Base-by-base conservation (phyloP, 345 rosid genomes). In the Salix viminalis region DNA sequence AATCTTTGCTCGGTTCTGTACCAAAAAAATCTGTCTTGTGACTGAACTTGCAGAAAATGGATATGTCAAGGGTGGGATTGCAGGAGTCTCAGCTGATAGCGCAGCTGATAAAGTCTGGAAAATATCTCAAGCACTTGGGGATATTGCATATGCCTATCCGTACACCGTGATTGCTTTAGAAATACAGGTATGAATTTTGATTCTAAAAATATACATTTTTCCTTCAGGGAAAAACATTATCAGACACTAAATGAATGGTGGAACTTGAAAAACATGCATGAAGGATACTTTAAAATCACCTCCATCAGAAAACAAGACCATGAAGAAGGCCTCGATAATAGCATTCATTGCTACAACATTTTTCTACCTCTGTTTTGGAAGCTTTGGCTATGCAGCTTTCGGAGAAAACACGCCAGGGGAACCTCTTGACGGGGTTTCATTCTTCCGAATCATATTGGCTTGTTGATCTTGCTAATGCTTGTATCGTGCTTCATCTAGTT, bases 381-480 rank as follows among this genome's bases (percentile, higher is more conserved):
- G 86, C 32, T 83, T 88, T 32, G 89, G 89, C 21, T 86, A 88
- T 70, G 91, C 86, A 23, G 91, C 91, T 0, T 89, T 89, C 1
- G 90, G 91, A 34, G 79, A 84, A 8, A 65, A 80, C 39, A 85
- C 89, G 1, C 90, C 90, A 1, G 90, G 91, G 91, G 44, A 89
- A 89, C 77, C 82, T 89, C 62, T 69, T 89, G 69, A 86, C 89
- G 15, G 89, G 88, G 0, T 86, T 88, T 13, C 89, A 89, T 34
- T 87, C 85, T 84, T 81, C 82, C 1, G 88, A 87, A 60, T 87
- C 90, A 0, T 85, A 83, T 41, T 89, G 91, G 91, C 87, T 89
- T 6, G 60, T 89, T 13, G 87, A 85, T 72, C 73, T 89, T 0
- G 91, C 90, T 4, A 87, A 89, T 46, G 86, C 89, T 13, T 84